Evolutionary conservation across 1,284 basidiomycete species (phyloP).

Genomic region (Cryptococcus sp.): DNA sequence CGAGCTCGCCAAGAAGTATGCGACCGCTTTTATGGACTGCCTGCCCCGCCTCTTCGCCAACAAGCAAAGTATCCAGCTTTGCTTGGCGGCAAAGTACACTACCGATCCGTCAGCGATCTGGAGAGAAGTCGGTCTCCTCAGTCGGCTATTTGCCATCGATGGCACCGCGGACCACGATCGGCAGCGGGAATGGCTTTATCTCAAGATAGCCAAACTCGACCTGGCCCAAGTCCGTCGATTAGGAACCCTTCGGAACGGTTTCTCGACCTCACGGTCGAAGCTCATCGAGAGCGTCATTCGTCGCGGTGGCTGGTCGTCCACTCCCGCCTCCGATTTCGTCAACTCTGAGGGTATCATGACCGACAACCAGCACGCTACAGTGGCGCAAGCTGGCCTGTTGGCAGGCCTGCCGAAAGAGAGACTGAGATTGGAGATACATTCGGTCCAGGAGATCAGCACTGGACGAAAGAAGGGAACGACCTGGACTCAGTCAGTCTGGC

Average conservation of each 20-base stretch:
- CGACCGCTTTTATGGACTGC: background rate
- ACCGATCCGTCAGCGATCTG: background rate
- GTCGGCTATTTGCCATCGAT: background rate
- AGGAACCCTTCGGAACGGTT: background rate
- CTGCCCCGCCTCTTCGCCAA: background rate
- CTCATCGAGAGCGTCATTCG: background rate
- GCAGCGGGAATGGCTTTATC: too few relatives aligned
- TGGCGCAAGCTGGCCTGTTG: too few relatives aligned
- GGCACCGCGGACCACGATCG: background rate
- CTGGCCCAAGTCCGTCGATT: background rate
- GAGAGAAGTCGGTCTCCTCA: background rate
- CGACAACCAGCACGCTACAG: too few relatives aligned
- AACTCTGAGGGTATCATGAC: too few relatives aligned
- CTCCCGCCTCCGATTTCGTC: too few relatives aligned
- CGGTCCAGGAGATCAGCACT: background rate
- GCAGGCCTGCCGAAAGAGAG: background rate
- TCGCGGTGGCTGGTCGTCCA: background rate
- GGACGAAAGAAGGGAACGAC: background rate
- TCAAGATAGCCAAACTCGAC: background rate
- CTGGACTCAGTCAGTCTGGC: background rate
- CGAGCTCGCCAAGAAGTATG: background rate
- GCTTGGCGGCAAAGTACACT: background rate
- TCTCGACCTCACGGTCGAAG: background rate
- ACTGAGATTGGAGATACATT: background rate
- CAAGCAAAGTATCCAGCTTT: background rate